Base-by-base conservation (phyloP, 1,284 basidiomycete species). In the Wolfiporia cocos region DNA sequence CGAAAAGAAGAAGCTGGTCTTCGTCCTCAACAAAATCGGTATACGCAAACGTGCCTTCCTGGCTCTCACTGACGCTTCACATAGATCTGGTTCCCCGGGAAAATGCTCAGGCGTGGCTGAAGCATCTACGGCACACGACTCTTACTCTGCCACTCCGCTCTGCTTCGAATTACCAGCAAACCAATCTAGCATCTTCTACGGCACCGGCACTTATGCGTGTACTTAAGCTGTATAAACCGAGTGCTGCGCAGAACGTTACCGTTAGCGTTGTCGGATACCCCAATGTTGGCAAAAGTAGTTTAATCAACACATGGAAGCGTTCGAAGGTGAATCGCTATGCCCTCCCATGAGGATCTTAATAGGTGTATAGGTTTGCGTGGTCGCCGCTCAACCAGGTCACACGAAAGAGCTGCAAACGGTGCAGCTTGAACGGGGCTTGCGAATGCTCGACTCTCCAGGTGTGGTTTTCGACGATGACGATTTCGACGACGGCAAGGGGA, bases 191-290 rank as follows among this genome's bases (percentile, higher is more conserved):
- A 3, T 86, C 81, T 1, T 68, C 76, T 0, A 87, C 88, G 0
- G 87, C 91, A 0, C 88, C 90, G 0, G 78, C 84, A 0, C 71
- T 99, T 1, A 70, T 98, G 18, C 85, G 88, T 42, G 73, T 99
- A 2, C 74, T 98, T 41, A 99, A 99, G 59, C 90, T 91, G 14
- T 96, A 93, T 64, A 90, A 86, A 47, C 84, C 85, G 3, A 80
- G 74, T 18, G 73, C 82, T 1, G 69, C 76, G 31, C 65, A 78
- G 42, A 86, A 83, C 43, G 73, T 94, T 35, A 95, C 92, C 0
- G 83, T 98, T 41, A 95, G 95, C 14, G 86, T 98, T 18, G 91
- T 98, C 23, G 95, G 95, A 1, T 95, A 94, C 58, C 95, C 95
- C 3, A 99, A 99, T 64, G 95, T 98, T 42, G 95, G 95, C 9